These are phyloP conservation scores for Sugiyamaella sp. DNA, from an alignment of 1,139 yeast genomes.

Conservation along the genomic window DNA sequence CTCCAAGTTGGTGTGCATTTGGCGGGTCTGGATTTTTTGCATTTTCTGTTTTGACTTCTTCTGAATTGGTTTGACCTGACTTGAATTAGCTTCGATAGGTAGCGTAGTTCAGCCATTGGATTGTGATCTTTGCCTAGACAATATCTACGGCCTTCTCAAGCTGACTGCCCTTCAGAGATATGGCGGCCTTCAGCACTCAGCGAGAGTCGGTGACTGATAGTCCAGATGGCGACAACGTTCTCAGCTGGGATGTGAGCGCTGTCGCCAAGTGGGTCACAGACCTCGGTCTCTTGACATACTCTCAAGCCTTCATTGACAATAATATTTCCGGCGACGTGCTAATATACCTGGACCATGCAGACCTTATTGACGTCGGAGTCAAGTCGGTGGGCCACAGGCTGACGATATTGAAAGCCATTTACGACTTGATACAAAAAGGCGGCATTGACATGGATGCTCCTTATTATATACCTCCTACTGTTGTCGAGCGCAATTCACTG, in stretches of 20 bases:
- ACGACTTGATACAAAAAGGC: conserved; percentile 38
- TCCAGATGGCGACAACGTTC: conserved; percentile 18
- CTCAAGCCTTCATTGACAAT: conserved; percentile 39
- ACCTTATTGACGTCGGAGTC: conserved; percentile 48
- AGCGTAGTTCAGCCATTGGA: too few species aligned
- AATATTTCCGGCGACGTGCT: conserved; percentile 48
- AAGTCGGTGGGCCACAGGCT: conserved; percentile 47
- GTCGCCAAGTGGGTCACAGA: conserved; percentile 38
- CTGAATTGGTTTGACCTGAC: too few species aligned
- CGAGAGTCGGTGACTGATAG: not conserved
- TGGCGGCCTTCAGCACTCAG: conserved; percentile 4
- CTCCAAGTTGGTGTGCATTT: too few species aligned
- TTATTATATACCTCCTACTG: conserved; percentile 40
- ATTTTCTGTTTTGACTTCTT: too few species aligned
- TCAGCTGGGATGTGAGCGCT: conserved; percentile 37
- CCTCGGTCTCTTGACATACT: conserved; percentile 37
- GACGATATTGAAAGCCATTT: conserved; percentile 43
- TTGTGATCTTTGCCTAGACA: too few species aligned
- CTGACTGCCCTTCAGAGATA: too few species aligned
- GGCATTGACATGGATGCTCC: conserved; percentile 37
- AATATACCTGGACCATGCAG: conserved; percentile 43
- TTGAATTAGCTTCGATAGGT: too few species aligned
- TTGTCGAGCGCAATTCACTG: conserved; percentile 19
- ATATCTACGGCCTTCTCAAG: not conserved
- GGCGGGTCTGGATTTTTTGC: too few species aligned